Conservation (phyloP, 257 asterid genomes). For the Solanum chiquidenum region DNA sequence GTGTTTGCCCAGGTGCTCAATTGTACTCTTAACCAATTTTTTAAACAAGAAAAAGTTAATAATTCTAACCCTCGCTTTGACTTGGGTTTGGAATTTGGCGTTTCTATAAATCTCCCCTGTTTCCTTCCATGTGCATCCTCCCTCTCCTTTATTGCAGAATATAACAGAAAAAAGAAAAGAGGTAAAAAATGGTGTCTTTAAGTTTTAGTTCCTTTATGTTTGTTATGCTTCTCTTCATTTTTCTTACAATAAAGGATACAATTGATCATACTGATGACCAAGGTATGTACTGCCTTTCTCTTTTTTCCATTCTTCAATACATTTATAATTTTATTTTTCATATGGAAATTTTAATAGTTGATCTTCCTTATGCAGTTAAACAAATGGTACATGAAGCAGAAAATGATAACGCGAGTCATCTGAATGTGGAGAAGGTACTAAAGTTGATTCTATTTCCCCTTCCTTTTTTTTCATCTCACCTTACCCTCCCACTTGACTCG, state of each 20-base stretch:
- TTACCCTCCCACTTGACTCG: no score
- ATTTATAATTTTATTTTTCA: neutral
- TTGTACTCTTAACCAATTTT: neutral
- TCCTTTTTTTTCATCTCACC: neutral
- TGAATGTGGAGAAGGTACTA: neutral
- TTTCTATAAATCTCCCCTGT: slow-evolving; percentile 13
- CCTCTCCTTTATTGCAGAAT: slow-evolving; percentile 3
- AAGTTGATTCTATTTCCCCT: neutral
- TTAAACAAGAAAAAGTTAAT: neutral
- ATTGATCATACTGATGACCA: slow-evolving; percentile 9
- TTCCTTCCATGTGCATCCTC: slow-evolving; percentile 1
- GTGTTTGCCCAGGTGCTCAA: slow-evolving; percentile 26
- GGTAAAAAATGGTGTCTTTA: slow-evolving; percentile 7
- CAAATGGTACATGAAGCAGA: neutral
- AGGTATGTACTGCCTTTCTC: slow-evolving; percentile 27
- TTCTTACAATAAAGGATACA: slow-evolving; percentile 4
- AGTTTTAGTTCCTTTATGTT: slow-evolving; percentile 5
- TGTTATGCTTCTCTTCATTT: slow-evolving; percentile 10
- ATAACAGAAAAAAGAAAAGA: neutral
- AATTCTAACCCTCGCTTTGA: slow-evolving; percentile 44
- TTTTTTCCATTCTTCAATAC: neutral
- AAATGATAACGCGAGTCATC: neutral
- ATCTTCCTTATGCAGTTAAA: neutral
- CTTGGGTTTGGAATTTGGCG: slow-evolving; percentile 15
- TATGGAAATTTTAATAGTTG: neutral